These are phyloP conservation scores for Eragrostis tef DNA, from an alignment of 202 grass and related monocot genomes.

Conservation along the genomic window DNA sequence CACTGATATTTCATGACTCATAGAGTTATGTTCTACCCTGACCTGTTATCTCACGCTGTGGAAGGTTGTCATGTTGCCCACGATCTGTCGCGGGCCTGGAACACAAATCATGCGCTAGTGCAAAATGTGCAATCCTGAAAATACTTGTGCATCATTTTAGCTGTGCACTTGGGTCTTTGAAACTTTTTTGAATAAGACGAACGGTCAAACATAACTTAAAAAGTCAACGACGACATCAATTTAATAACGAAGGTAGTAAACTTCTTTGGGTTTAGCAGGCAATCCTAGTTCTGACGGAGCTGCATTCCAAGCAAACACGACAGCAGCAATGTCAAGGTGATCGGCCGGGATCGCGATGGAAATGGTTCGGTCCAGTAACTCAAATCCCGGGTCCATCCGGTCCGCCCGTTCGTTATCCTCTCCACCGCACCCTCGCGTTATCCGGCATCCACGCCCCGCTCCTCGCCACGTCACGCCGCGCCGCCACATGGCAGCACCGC, in stretches of 20 bases:
- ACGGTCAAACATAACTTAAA: too few relatives aligned
- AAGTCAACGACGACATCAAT: too few relatives aligned
- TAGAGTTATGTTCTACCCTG: background rate
- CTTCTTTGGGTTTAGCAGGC: too few relatives aligned
- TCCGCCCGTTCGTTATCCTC: constrained; percentile 58
- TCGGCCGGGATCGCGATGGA: background rate
- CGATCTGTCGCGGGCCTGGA: background rate
- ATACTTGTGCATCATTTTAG: background rate
- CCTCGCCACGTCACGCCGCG: constrained; percentile 34
- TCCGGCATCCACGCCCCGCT: constrained; percentile 13
- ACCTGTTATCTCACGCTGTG: background rate
- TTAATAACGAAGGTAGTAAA: too few relatives aligned
- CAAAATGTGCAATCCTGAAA: background rate
- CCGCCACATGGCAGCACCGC: constrained; percentile 20
- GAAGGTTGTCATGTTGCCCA: background rate
- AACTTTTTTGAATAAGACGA: too few relatives aligned
- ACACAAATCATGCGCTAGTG: background rate
- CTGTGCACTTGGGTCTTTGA: too few relatives aligned
- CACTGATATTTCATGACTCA: background rate
- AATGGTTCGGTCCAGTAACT: background rate
- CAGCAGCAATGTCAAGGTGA: background rate
- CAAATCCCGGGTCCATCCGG: background rate
- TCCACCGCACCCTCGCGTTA: constrained; percentile 28
- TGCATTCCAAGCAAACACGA: background rate
- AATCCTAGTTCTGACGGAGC: background rate